A percentile compares a stretch with the other conserved stretches of the same genome.
Evolutionary conservation across 2,329 filamentous ascomycete genomes (phyloP).

Genomic region (Clathrospora elynae): DNA sequence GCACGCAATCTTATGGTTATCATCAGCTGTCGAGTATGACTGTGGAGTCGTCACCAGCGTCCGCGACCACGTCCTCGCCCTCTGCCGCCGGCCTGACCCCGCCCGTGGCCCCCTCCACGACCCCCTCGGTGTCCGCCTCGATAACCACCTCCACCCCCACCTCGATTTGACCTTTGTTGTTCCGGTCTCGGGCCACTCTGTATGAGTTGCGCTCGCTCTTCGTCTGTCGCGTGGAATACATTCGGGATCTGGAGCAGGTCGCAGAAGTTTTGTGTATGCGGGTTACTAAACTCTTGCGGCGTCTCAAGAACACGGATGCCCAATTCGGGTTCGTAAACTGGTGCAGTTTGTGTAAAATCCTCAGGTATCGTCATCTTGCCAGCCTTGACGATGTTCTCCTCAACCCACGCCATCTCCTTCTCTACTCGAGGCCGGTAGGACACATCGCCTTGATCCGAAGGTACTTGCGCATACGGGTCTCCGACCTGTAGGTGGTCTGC

Average conservation of each 20-base stretch:
- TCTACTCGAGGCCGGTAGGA: constrained; percentile 72
- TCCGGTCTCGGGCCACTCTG: constrained; percentile 39
- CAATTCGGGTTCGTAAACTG: constrained; percentile 65
- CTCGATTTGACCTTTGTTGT: constrained; percentile 33
- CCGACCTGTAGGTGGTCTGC: constrained; percentile 62
- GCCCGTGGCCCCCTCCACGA: constrained; percentile 27
- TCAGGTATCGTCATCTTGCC: constrained; percentile 71
- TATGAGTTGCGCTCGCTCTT: constrained; percentile 60
- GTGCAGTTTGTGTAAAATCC: constrained; percentile 79
- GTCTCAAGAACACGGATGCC: constrained; percentile 65
- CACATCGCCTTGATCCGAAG: constrained; percentile 69
- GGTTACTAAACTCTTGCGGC: constrained; percentile 82
- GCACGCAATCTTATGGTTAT: constrained; percentile 3
- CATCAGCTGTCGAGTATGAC: constrained; percentile 3
- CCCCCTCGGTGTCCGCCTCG: constrained; percentile 39
- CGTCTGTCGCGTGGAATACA: constrained; percentile 71
- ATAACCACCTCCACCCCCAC: constrained; percentile 31
- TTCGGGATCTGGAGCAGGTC: constrained; percentile 77
- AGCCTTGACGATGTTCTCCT: constrained; percentile 70
- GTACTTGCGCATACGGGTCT: constrained; percentile 60
- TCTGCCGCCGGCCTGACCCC: no score
- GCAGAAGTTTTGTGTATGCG: constrained; percentile 84
- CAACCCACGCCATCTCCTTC: constrained; percentile 76
- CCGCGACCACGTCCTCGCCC: constrained; percentile 33
- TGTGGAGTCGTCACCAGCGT: constrained; percentile 26